A percentile compares a stretch with the other conserved stretches of the same genome.
Conservation (phyloP, 352 stramenopile species). For the Globisporangium canariense region DNA sequence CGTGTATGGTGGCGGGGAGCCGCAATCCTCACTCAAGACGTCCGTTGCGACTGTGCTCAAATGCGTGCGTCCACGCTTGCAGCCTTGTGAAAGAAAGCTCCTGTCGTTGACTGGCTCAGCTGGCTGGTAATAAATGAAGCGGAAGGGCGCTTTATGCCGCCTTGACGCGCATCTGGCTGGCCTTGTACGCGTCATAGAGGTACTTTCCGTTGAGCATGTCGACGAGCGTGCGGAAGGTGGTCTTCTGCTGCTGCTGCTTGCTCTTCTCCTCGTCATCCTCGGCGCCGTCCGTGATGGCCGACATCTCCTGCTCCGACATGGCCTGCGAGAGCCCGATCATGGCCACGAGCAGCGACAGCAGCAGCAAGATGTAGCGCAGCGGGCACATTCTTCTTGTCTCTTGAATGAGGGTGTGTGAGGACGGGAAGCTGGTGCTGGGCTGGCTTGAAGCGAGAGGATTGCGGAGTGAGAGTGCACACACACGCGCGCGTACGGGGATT, state of each 20-base stretch:
- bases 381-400: slow-evolving; percentile 55
- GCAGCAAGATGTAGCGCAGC: slow-evolving; percentile 82
- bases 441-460: slow-evolving; percentile 7
- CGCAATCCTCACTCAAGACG: background rate
- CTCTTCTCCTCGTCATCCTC: slow-evolving; percentile 51
- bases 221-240: slow-evolving; percentile 66
- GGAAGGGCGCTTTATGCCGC: slow-evolving; percentile 26
- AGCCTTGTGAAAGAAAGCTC: background rate
- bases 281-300: slow-evolving; percentile 47
- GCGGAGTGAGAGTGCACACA: slow-evolving; percentile 1
- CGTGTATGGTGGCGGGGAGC: background rate
- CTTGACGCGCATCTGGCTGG: slow-evolving; percentile 59
- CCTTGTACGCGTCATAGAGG: slow-evolving; percentile 80
- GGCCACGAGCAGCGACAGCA: slow-evolving; percentile 80
- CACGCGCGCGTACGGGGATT: background rate
- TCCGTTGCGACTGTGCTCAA: background rate
- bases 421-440: background rate
- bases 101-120: background rate
- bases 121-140: slow-evolving; percentile 14
- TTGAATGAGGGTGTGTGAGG: background rate
- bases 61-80: background rate
- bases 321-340: slow-evolving; percentile 82
- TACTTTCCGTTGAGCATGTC: slow-evolving; percentile 89
- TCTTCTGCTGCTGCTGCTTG: slow-evolving; percentile 46
- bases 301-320: slow-evolving; percentile 68